A percentile compares a stretch with the other conserved stretches of the same genome.
Conservation (phyloP, 2,329 filamentous ascomycete species). For the Beauveria caledonica region DNA sequence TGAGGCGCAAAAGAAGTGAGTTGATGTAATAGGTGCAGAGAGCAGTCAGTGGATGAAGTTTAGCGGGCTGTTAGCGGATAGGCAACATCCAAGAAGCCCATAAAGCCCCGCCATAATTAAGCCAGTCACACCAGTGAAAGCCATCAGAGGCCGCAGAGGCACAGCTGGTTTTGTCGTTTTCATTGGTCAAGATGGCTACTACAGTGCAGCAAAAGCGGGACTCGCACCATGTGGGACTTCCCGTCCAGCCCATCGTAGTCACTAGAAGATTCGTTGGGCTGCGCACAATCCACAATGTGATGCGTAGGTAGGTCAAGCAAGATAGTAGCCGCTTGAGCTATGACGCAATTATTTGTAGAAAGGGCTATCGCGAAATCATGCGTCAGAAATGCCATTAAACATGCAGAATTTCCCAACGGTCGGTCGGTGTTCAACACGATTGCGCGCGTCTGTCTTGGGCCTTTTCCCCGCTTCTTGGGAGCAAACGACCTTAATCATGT, state of each 20-base stretch:
- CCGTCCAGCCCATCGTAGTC: conserved; percentile 7
- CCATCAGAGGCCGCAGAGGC: not conserved
- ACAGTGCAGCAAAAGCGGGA: not conserved
- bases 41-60: not conserved
- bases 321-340: not conserved
- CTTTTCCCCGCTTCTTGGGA: too few relatives aligned
- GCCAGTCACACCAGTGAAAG: not conserved
- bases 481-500: too few relatives aligned
- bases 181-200: not conserved
- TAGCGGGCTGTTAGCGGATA: not conserved
- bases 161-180: not conserved
- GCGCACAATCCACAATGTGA: too few relatives aligned
- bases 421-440: too few relatives aligned
- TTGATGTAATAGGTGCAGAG: not conserved
- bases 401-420: too few relatives aligned
- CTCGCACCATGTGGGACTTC: not conserved
- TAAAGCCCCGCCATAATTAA: not conserved
- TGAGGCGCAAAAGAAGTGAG: not conserved
- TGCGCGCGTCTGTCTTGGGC: too few relatives aligned
- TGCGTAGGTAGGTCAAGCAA: not conserved
- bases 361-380: too few relatives aligned
- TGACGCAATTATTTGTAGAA: not conserved
- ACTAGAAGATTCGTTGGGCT: conserved; percentile 19
- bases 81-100: not conserved
- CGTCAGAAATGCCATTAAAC: too few relatives aligned